Conservation (phyloP, 2,329 filamentous ascomycete species). For the Raffaelea deltoideospora region DNA sequence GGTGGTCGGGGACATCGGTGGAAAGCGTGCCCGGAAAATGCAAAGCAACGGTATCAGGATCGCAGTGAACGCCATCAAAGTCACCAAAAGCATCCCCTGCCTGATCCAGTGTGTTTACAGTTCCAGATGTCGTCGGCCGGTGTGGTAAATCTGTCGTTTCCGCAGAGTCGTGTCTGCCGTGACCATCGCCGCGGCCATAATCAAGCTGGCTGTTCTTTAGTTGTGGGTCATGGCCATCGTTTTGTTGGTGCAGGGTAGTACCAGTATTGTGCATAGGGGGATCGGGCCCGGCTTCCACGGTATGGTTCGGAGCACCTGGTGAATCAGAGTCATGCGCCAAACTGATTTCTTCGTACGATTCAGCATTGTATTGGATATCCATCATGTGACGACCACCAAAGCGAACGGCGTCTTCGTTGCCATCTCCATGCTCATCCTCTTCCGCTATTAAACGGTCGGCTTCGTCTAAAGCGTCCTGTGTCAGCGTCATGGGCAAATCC, state of each 20-base stretch:
- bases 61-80: constrained; percentile 69
- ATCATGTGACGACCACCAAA: constrained; percentile 20
- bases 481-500: constrained; percentile 33
- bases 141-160: too few species aligned
- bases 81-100: constrained; percentile 56
- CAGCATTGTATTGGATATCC: constrained; percentile 11
- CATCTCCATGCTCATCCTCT: not conserved
- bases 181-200: too few species aligned
- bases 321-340: too few species aligned
- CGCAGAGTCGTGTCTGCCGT: too few species aligned
- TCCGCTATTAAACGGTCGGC: constrained; percentile 27
- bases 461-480: constrained; percentile 35
- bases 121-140: constrained; percentile 35
- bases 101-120: constrained; percentile 48
- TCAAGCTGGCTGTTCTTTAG: too few species aligned
- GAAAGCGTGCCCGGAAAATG: too few species aligned
- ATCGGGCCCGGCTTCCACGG: too few species aligned
- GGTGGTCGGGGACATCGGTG: not conserved
- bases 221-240: too few species aligned
- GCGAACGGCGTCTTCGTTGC: constrained; percentile 20
- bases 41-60: constrained; percentile 26
- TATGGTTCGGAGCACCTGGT: too few species aligned
- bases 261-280: too few species aligned
- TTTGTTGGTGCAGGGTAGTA: too few species aligned
- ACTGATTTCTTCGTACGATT: not conserved